Conservation (phyloP, 306 rosid genomes). For the Prunus salicina region DNA sequence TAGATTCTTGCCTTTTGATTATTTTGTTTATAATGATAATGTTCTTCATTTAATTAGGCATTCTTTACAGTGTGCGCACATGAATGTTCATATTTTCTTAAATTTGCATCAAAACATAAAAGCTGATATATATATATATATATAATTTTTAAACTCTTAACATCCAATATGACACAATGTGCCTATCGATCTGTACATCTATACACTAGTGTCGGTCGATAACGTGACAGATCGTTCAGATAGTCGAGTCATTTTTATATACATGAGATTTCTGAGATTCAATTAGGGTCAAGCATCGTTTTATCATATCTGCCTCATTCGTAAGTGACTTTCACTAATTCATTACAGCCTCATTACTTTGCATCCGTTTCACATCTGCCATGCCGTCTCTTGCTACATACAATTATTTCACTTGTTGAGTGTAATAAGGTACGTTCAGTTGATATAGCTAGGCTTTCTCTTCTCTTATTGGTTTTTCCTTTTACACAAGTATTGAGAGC, state of each 20-base stretch:
- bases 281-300: background rate
- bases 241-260: background rate
- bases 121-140: background rate
- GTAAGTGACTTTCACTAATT: too few species aligned
- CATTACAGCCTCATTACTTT: background rate
- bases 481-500: background rate
- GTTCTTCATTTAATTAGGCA: background rate
- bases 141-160: background rate
- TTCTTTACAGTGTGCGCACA: background rate
- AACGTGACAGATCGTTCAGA: constrained; percentile 3
- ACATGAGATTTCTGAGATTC: background rate
- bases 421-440: background rate
- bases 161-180: background rate
- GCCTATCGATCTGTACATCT: background rate
- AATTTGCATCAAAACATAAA: background rate
- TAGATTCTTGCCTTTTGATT: background rate
- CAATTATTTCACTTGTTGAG: background rate
- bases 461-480: background rate
- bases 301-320: too few species aligned
- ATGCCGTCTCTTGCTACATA: background rate
- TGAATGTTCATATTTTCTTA: background rate
- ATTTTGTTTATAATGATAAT: background rate
- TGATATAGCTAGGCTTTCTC: background rate
- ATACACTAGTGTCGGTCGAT: background rate
- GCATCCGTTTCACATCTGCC: background rate